Conservation (phyloP, 805 yeast species). For the Hanseniaspora valbyensis region DNA sequence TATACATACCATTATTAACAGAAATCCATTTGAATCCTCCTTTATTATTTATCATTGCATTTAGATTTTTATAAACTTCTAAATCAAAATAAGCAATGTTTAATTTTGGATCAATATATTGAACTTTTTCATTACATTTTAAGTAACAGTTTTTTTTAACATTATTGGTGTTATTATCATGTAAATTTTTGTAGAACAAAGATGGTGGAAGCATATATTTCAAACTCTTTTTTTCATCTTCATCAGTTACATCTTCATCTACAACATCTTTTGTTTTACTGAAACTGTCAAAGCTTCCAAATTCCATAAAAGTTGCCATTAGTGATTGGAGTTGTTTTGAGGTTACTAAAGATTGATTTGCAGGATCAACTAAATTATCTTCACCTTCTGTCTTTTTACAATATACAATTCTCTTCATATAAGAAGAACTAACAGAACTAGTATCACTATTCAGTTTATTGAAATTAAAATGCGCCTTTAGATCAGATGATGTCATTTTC, state of each 20-base stretch:
- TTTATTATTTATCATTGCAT: slow-evolving; percentile 43
- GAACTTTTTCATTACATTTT: slow-evolving; percentile 42
- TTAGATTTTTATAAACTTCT: slow-evolving; percentile 62
- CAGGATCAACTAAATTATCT: neutral
- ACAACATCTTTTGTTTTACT: slow-evolving; percentile 25
- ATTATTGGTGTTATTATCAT: slow-evolving; percentile 67
- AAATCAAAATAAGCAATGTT: slow-evolving; percentile 81
- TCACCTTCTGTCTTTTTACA: slow-evolving; percentile 22
- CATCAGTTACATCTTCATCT: slow-evolving; percentile 34
- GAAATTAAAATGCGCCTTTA: neutral
- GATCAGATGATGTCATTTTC: neutral
- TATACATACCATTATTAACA: slow-evolving; percentile 4
- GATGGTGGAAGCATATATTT: slow-evolving; percentile 7
- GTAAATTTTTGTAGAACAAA: slow-evolving; percentile 32
- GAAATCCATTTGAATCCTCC: slow-evolving; percentile 11
- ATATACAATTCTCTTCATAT: slow-evolving; percentile 19
- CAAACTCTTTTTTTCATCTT: slow-evolving; percentile 33
- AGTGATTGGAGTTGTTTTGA: slow-evolving; percentile 17
- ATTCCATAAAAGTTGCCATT: slow-evolving; percentile 36
- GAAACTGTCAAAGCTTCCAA: slow-evolving; percentile 44
- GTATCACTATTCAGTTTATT: neutral
- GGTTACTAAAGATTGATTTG: neutral
- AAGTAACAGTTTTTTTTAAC: slow-evolving; percentile 26
- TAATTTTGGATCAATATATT: slow-evolving; percentile 75
- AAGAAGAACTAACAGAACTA: too few relatives aligned